A percentile compares a stretch with the other conserved stretches of the same genome.
These are phyloP conservation scores for Pseudopithomyces chartarum DNA, from an alignment of 2,329 filamentous ascomycete species.

Conservation along the genomic window DNA sequence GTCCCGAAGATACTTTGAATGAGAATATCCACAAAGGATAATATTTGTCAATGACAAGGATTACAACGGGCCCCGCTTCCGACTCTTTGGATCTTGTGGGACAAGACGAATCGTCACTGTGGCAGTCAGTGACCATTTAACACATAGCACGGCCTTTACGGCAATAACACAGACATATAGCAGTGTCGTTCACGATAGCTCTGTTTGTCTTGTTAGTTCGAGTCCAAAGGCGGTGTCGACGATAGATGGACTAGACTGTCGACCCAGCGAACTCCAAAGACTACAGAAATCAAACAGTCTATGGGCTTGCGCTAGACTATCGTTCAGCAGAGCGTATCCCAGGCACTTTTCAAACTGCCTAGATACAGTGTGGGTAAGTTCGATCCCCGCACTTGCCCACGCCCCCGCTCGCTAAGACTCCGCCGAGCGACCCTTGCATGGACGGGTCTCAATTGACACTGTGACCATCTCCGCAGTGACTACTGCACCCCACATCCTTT, in stretches of 20 bases:
- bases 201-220: not conserved
- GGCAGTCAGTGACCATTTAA: not conserved
- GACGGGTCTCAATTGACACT: not conserved
- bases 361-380: not conserved
- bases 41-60: not conserved
- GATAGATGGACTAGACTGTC: too few species aligned
- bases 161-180: not conserved
- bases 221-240: too few species aligned
- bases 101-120: not conserved
- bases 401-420: conserved; percentile 22
- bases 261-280: too few species aligned
- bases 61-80: conserved; percentile 5
- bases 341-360: not conserved
- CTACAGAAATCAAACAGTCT: too few species aligned
- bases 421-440: conserved; percentile 3
- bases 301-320: too few species aligned
- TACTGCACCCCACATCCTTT: conserved; percentile 42
- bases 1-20: conserved; percentile 3
- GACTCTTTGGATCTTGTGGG: not conserved
- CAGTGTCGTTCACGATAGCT: not conserved
- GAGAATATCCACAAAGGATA: not conserved
- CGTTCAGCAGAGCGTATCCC: not conserved
- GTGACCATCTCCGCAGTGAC: conserved; percentile 21
- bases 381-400: conserved; percentile 7
- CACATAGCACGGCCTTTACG: not conserved